Evolutionary conservation across 2,329 filamentous ascomycete species (phyloP).

Genomic region (Trichoderma semiorbis): DNA sequence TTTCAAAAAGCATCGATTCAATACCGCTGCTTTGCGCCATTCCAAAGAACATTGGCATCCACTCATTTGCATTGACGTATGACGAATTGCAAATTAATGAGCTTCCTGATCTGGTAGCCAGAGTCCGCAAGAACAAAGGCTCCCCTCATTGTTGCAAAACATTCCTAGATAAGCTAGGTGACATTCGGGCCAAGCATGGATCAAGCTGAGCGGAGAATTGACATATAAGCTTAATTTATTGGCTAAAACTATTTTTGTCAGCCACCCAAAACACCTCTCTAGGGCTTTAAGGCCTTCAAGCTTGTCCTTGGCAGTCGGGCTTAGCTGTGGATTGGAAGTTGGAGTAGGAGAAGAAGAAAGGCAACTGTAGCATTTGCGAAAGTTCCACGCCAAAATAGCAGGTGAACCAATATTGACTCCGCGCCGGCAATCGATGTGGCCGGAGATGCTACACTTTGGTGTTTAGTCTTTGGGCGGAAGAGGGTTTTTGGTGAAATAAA

Average conservation of each 20-base stretch:
- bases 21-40: neutral
- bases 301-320: neutral
- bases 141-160: neutral
- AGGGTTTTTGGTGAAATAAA: neutral
- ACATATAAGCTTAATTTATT: constrained; percentile 14
- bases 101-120: constrained; percentile 42
- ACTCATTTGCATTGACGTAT: neutral
- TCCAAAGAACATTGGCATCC: neutral
- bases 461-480: neutral
- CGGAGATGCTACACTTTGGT: neutral
- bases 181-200: neutral
- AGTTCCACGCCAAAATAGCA: constrained; percentile 9
- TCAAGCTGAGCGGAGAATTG: neutral
- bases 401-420: neutral
- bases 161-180: neutral
- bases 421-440: neutral
- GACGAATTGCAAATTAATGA: neutral
- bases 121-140: neutral
- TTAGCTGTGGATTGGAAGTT: neutral
- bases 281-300: neutral
- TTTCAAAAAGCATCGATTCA: neutral
- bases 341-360: neutral
- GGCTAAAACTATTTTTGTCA: neutral
- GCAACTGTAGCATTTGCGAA: neutral
- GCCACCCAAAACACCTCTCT: neutral